Evolutionary conservation across 257 asterid species (phyloP).

Genomic region (Solanum medicagineum): DNA sequence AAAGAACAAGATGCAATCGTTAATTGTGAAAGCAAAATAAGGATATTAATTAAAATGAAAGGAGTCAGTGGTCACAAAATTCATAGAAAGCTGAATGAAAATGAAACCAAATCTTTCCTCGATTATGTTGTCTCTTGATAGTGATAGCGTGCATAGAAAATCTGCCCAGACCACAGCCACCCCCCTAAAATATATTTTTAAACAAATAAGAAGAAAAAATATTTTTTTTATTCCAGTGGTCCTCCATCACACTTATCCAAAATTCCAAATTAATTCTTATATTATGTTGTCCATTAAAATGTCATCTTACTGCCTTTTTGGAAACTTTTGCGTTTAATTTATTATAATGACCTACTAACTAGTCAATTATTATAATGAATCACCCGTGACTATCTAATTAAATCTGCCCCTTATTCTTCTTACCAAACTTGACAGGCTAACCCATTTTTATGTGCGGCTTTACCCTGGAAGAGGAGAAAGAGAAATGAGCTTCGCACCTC

Average conservation of each 20-base stretch:
- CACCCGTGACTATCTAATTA: neutral
- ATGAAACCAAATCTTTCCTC: constrained; percentile 39
- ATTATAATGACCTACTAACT: neutral
- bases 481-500: neutral
- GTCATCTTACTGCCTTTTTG: neutral
- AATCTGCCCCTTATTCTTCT: neutral
- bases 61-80: neutral
- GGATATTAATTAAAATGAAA: neutral
- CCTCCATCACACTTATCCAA: constrained; percentile 1
- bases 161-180: neutral
- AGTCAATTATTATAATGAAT: neutral
- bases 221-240: constrained; percentile 11
- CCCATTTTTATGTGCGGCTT: neutral
- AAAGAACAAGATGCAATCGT: neutral
- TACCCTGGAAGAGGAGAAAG: neutral
- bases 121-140: constrained; percentile 48
- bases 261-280: neutral
- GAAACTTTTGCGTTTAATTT: neutral
- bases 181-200: no score
- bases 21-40: neutral
- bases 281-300: neutral
- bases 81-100: constrained; percentile 15
- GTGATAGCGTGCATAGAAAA: constrained; percentile 25
- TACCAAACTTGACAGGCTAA: neutral
- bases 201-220: no score